Base-by-base conservation (phyloP, 1,284 basidiomycete species). In the Paramarasmius palmivorus region DNA sequence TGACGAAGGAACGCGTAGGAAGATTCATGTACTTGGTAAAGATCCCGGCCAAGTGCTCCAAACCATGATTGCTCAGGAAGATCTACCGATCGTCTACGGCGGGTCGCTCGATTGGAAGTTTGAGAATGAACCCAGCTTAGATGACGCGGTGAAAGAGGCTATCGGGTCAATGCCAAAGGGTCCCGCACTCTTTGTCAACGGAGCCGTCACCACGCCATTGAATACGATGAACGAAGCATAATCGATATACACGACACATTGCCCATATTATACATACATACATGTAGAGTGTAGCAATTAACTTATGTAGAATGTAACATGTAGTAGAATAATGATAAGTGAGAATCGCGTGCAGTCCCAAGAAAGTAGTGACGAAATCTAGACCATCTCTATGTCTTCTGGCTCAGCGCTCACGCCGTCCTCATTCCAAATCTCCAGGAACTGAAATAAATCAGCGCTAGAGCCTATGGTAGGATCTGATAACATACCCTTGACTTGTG, bases 401-500 rank as follows among this genome's bases (percentile, higher is more conserved):
- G 87, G 88, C 66, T 90, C 88, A 7, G 78, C 82, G n/a, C 74
- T 74, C 37, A 88, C 76, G 19, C 90, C 90, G 59, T 92, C 90
- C 66, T 88, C 88, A 55, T 85, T 86, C 90, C 90, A 92, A 50
- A 90, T 80, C 54, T 83, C 81, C 53, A 91, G 72, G 68, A 92
- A 90, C 89, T 92, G 61, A 32, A 15, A 50, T 47, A 3, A 53
- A 55, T 40, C 15, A 54, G 40, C 3, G 19, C 26, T 14, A 39
- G 49, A 7, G 1, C 4, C 39, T 19, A 29, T 44, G 29, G 29
- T 2, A 20, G 46, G 20, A 19, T n/a, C n/a, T 49, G 14, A 9
- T 4, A 7, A 67, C 78, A 61, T 62, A 91, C 90, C 63, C 69
- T 76, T 19, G 69, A 60, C 58, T 81, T 83, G 65, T 93, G 92